A percentile compares a stretch with the other conserved stretches of the same genome.
Conservation (phyloP, 2,329 filamentous ascomycete species). For the Corynespora cassiicola region DNA sequence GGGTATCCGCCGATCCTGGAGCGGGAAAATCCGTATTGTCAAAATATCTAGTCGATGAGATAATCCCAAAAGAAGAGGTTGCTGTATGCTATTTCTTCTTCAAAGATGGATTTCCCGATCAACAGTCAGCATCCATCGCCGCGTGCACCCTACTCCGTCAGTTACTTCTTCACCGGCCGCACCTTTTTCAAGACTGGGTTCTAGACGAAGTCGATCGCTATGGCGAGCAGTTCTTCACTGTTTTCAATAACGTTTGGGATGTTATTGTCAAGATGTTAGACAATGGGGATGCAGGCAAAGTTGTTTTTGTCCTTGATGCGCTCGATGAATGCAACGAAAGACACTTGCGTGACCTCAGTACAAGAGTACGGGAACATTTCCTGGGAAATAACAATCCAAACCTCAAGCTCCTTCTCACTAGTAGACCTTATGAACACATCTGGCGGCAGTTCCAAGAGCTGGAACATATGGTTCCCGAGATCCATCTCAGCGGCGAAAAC, state of each 20-base stretch:
- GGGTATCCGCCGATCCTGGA: constrained; percentile 36
- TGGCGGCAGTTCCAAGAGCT: constrained; percentile 15
- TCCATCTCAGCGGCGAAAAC: constrained; percentile 27
- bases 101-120: constrained; percentile 13
- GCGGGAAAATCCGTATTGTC: constrained; percentile 35
- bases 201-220: neutral
- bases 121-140: constrained; percentile 4
- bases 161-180: constrained; percentile 5
- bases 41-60: constrained; percentile 19
- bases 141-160: constrained; percentile 12
- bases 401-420: constrained; percentile 44
- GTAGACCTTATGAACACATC: constrained; percentile 36
- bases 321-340: constrained; percentile 38
- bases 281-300: constrained; percentile 11
- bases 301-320: constrained; percentile 39
- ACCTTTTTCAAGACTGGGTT: constrained; percentile 2
- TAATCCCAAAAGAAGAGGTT: neutral
- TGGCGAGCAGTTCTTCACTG: neutral
- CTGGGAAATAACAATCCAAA: constrained; percentile 3
- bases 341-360: constrained; percentile 11
- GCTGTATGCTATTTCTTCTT: constrained; percentile 20
- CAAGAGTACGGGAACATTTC: constrained; percentile 11
- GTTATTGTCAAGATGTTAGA: constrained; percentile 4
- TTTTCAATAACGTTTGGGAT: constrained; percentile 8
- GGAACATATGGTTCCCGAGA: constrained; percentile 6